Evolutionary conservation across 805 yeast genomes (phyloP).

Genomic region (Ogataea pignaliae): DNA sequence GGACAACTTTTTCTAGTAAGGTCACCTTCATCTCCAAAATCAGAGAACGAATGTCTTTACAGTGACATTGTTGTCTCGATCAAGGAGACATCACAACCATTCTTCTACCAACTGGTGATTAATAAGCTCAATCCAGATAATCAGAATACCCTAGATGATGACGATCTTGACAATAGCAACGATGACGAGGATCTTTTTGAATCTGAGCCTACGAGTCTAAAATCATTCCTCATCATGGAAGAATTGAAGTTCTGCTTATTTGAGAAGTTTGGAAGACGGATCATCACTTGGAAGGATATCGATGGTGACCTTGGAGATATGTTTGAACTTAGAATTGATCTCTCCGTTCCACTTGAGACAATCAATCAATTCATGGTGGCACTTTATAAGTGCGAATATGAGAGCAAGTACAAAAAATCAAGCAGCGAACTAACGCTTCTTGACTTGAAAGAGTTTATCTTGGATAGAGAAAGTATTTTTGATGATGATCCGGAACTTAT

Average conservation of each 20-base stretch:
- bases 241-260: constrained; percentile 52
- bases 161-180: constrained; percentile 42
- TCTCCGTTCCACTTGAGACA: constrained; percentile 47
- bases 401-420: constrained; percentile 60
- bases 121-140: constrained; percentile 68
- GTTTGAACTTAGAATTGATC: constrained; percentile 74
- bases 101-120: constrained; percentile 65
- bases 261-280: constrained; percentile 44
- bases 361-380: constrained; percentile 60
- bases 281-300: constrained; percentile 75
- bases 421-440: constrained; percentile 39
- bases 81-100: constrained; percentile 61
- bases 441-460: constrained; percentile 56
- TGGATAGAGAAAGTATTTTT: constrained; percentile 28
- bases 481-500: constrained; percentile 19
- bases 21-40: constrained; percentile 77
- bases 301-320: constrained; percentile 84
- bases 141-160: constrained; percentile 42
- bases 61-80: constrained; percentile 75
- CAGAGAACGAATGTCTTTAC: constrained; percentile 77
- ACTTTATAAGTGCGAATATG: constrained; percentile 68
- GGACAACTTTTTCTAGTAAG: constrained; percentile 77
- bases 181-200: constrained; percentile 32
- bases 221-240: constrained; percentile 64
- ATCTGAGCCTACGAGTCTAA: constrained; percentile 51